Evolutionary conservation across 208 protist species (phyloP), one percentile per base, ranked within the genome.

Genomic region (Phytomonas serpens): DNA sequence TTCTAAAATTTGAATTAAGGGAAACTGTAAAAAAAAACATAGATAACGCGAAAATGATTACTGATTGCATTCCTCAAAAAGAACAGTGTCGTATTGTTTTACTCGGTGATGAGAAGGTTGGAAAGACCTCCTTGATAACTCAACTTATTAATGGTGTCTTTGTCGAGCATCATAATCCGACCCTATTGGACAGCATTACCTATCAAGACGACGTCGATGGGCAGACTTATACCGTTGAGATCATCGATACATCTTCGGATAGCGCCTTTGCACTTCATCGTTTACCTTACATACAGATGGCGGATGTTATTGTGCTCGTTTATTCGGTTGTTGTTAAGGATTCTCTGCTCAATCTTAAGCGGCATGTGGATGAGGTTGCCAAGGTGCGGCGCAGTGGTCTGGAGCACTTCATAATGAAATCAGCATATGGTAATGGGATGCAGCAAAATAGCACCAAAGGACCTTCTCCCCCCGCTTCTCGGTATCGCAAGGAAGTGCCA

Each of bases 291-390:
- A 62, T 93, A 30, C 57, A 76, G 6, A 81, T 67, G 38, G 87
- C 85, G 31, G 77, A 87, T 63, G 73, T 82, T 2, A 67, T 89
- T 16, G 32, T 93, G 1, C 69, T 93, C 65, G 77, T 93, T n/a
- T 93, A 90, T 78, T 88, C 83, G 16, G 82, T 77, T 13, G 79
- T 68, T 14, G 72, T 82, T 63, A 80, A 47, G 61, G 57, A 83
- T 27, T 83, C 82, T 19, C 71, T 91, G 27, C 34, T 66, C 29
- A 74, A 71, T 63, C 69, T 90, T 47, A 64, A 63, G 13, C 42
- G 71, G 23, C 80, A 75, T 71, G 74, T 76, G 61, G 64, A 77
- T 47, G 82, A 87, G 76, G 80, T 85, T 34, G 37, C 72, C 38
- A 32, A 75, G 51, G 79, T 72, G 19, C 81, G 84, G 47, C 47